Base-by-base conservation (phyloP, 768 basidiomycete genomes). In the Xanthoconium purpureum region DNA sequence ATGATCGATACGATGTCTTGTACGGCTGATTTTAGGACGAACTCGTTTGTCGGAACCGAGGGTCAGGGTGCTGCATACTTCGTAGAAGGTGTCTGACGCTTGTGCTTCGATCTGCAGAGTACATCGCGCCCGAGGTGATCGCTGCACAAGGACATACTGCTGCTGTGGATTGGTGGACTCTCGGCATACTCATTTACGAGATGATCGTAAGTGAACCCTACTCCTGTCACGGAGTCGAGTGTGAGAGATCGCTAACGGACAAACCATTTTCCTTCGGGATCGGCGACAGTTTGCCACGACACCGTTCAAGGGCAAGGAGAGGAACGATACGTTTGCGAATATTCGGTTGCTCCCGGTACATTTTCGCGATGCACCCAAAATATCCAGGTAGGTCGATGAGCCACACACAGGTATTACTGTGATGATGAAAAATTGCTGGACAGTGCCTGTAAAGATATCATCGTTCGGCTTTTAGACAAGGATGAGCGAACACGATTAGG, bases 91-190 rank as follows among this genome's bases (percentile, higher is more conserved):
- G 40, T 52, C 63, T 66, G 57, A 63, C 55, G n/a, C 24, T 57
- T 37, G 57, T 59, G 42, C 40, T 58, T 54, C 12, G 63, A 56
- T 57, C 50, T 56, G 39, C 73, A 97, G 96, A 98, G 77, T 99
- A 99, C 80, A 98, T 99, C 70, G 94, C 96, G 40, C 96, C 96
- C 59, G 97, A 99, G 78, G 97, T 99, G 56, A 97, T 99, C 70
- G 90, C 91, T 64, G 93, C 92, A 46, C 84, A 90, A 71, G 96
- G 97, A 17, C 97, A 99, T 74, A 97, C 95, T 37, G 94, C 94
- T 59, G 95, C 96, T 14, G 97, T 99, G 50, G 97, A 99, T 75
- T 99, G 96, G 96, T 95, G 93, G 97, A 98, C 97, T 33, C 78
- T 98, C 48, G 97, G 97, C 38, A 98, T 98, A 67, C 84, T 99